Conservation (phyloP, 441 rosid genomes). For the Pelargonium citronellum region DNA sequence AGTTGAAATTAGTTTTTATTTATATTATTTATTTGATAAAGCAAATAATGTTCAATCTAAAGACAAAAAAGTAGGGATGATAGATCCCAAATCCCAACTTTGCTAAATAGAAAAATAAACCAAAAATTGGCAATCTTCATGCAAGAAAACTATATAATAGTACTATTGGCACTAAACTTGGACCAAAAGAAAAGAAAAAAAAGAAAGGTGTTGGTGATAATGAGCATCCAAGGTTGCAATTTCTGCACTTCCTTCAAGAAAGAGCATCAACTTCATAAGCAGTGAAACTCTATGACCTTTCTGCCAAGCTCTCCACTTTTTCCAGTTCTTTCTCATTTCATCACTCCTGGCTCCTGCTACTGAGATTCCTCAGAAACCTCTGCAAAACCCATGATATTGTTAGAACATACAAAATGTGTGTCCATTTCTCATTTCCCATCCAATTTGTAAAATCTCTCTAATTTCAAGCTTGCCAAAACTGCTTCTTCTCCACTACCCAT, state of each 20-base stretch:
- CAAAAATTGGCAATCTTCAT: not conserved
- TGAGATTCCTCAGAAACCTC: not conserved
- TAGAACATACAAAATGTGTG: too few species aligned
- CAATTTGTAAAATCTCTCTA: not conserved
- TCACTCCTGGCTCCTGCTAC: not conserved
- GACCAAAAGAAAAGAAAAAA: not conserved
- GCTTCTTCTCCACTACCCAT: not conserved
- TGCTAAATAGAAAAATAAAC: not conserved
- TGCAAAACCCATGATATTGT: not conserved
- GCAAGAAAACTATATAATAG: not conserved
- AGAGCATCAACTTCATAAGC: not conserved
- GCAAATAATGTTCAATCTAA: not conserved
- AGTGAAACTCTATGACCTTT: not conserved
- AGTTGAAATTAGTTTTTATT: too few species aligned
- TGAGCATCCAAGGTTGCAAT: not conserved
- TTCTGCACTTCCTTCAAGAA: constrained; percentile 1
- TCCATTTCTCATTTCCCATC: not conserved
- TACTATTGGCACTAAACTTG: not conserved
- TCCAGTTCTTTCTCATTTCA: not conserved
- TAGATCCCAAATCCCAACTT: not conserved
- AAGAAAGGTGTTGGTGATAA: not conserved
- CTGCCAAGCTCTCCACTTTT: not conserved
- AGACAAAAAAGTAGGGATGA: not conserved
- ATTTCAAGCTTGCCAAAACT: not conserved
- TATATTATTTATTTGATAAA: too few species aligned